Evolutionary conservation across 2,329 filamentous ascomycete genomes (phyloP).

Genomic region (Metarhizium album): DNA sequence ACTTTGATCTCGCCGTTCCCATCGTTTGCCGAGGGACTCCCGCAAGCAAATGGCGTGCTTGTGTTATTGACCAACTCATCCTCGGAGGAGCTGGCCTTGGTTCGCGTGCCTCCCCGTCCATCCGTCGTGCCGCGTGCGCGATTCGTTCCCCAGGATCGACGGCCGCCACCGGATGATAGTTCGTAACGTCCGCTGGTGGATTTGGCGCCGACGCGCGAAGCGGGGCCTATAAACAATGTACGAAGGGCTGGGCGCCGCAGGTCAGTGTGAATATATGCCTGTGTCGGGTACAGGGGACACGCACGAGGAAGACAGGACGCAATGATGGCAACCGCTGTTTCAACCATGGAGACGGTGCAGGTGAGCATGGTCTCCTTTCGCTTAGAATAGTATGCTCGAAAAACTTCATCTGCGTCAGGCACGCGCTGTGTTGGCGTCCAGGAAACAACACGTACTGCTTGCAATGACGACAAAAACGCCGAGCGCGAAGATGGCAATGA

Average conservation of each 20-base stretch:
- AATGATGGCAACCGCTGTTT: slow-evolving; percentile 28
- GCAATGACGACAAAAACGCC: slow-evolving; percentile 21
- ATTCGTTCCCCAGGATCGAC: background rate
- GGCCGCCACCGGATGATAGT: background rate
- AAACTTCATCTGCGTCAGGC: slow-evolving; percentile 9
- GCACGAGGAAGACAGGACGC: slow-evolving; percentile 25
- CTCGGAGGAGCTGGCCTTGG: background rate
- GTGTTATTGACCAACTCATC: background rate
- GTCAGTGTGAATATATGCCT: background rate
- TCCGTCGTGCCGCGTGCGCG: background rate
- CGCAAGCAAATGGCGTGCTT: background rate
- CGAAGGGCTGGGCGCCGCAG: background rate
- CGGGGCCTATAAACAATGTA: background rate
- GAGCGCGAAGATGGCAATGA: slow-evolving; percentile 20
- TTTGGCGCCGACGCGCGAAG: background rate
- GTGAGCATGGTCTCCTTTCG: slow-evolving; percentile 25
- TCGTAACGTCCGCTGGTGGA: background rate
- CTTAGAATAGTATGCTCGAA: slow-evolving; percentile 24
- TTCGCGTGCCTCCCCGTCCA: background rate
- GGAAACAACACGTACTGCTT: slow-evolving; percentile 12
- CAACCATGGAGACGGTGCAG: slow-evolving; percentile 27
- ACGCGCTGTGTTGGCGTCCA: no score
- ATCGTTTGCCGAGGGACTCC: background rate
- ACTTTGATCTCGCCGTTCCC: background rate
- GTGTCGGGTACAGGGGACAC: background rate